phyloP scores from a whole-genome alignment of 2,329 filamentous ascomycete species.

The Endocalyx cinctus region DNA sequence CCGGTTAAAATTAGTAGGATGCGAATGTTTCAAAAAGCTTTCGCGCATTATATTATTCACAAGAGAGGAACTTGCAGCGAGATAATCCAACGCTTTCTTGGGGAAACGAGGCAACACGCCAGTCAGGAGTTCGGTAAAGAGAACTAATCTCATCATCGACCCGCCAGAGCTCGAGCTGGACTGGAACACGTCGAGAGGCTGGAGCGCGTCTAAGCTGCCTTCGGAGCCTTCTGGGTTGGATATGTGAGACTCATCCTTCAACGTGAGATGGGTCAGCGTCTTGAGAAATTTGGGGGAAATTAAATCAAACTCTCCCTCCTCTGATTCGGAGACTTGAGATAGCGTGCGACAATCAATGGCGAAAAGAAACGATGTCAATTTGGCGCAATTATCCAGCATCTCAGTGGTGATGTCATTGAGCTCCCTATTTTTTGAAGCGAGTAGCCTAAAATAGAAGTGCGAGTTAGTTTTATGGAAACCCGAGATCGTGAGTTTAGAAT shows the following conservation, averaged over 20 bases:
- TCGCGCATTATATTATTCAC: slow-evolving; percentile 18
- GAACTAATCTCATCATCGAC: slow-evolving; percentile 37
- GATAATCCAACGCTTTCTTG: slow-evolving; percentile 38
- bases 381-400: slow-evolving; percentile 37
- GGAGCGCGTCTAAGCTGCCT: slow-evolving; percentile 38
- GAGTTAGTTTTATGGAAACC: too few relatives aligned
- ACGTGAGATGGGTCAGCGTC: slow-evolving; percentile 35
- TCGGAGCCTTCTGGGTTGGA: slow-evolving; percentile 21
- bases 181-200: slow-evolving; percentile 40
- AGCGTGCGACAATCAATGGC: slow-evolving; percentile 41
- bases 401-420: slow-evolving; percentile 26
- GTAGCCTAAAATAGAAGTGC: slow-evolving; percentile 16
- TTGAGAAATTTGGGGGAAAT: slow-evolving; percentile 42
- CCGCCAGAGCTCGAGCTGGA: slow-evolving; percentile 33
- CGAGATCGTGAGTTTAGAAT: background rate
- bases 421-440: slow-evolving; percentile 19
- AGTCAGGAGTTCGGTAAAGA: slow-evolving; percentile 37
- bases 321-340: slow-evolving; percentile 14
- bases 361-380: slow-evolving; percentile 48
- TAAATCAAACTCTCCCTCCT: slow-evolving; percentile 33
- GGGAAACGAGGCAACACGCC: slow-evolving; percentile 40
- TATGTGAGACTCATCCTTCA: slow-evolving; percentile 29
- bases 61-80: slow-evolving; percentile 31
- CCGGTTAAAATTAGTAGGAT: slow-evolving; percentile 9
- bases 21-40: slow-evolving; percentile 24